Evolutionary conservation across 352 stramenopile genomes (phyloP), one percentile per base, ranked within the genome.

Genomic region (Phytopythium helicoides): DNA sequence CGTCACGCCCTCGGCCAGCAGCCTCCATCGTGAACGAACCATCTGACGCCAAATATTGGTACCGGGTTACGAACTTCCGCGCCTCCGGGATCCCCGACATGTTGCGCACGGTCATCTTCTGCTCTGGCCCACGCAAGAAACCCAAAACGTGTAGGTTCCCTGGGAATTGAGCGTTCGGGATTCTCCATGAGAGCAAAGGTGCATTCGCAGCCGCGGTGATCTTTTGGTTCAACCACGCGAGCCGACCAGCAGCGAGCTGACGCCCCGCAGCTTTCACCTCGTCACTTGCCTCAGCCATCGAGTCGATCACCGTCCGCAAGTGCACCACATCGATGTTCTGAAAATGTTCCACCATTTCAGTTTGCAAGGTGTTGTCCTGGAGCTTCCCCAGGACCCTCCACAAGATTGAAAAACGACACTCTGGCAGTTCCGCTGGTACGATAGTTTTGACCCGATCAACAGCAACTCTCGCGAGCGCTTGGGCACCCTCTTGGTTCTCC

Each of bases 51-150:
- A 25, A 3, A 33, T 33, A 7, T 2, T 5, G 12, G 19, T 52
- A 15, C 18, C 18, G 28, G 25, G 34, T 6, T 8, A 52, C 31
- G 21, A 41, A 52, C 31, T 21, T 19, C 28, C 45, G 45, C 31
- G 45, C 45, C 12, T 54, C 36, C 19, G 31, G n/a, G 35, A 54
- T 36, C 12, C 36, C 48, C 18, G 35, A 47, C 35, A 46, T 47
- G 36, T 54, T 46, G 9, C 45, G 48, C 48, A 39, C 48, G n/a
- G 16, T 55, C 36, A 38, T 54, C 34, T 26, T 22, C 16, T 36
- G 35, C 22, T 45, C 39, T 15, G 56, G 47, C 5, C 61, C 61
- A 12, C 48, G 51, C 4, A 68, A 31, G 36, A 65, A 69, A 16
- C 28, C 56, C 51, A 65, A 10, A 6, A 68, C 50, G 8, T 52